A percentile compares a stretch with the other conserved stretches of the same genome.
Evolutionary conservation across 1,139 yeast species (phyloP).

Genomic region (Geotrichum cucujoidarum): DNA sequence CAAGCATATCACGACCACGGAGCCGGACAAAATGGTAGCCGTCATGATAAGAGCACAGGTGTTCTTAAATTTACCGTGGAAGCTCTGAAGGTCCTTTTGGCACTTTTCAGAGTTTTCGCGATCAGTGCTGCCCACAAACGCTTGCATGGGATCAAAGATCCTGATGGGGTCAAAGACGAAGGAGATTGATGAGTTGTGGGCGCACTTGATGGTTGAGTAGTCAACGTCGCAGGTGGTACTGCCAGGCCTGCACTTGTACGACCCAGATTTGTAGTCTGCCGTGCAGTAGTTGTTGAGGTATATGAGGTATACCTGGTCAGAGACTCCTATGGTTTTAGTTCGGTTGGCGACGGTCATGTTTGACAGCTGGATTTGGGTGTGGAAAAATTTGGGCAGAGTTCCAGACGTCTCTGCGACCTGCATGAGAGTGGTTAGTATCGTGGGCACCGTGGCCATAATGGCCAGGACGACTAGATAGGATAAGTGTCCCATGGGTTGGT

Average conservation of each 20-base stretch:
- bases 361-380: conserved; percentile 1
- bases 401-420: neutral
- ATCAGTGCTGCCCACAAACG: neutral
- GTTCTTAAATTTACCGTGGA: too few species aligned
- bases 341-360: neutral
- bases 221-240: neutral
- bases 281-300: neutral
- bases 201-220: neutral
- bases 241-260: too few species aligned
- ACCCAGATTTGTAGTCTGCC: too few species aligned
- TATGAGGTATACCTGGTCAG: neutral
- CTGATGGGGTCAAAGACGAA: neutral
- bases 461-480: neutral
- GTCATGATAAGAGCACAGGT: too few species aligned
- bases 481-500: too few species aligned
- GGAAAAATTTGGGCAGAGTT: neutral
- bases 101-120: neutral
- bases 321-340: neutral
- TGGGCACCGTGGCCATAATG: neutral
- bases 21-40: too few species aligned
- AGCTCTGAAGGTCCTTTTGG: too few species aligned
- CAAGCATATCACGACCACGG: too few species aligned
- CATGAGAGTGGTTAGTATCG: neutral
- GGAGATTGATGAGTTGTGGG: neutral
- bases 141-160: neutral